phyloP scores from a whole-genome alignment of 129 eudicot genomes.

The Helichrysum umbraculigerum region DNA sequence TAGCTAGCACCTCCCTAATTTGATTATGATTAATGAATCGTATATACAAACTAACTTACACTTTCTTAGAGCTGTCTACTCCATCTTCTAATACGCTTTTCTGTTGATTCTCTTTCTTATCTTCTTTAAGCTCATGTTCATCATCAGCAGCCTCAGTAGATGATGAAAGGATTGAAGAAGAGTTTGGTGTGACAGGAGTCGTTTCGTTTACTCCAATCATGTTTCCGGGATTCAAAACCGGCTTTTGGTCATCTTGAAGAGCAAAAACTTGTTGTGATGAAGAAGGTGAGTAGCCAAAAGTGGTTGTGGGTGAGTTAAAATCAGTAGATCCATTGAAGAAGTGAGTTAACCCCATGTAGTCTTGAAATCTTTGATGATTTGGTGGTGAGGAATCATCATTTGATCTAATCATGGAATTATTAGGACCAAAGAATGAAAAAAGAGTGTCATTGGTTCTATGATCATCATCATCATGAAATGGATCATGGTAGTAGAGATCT shows the following conservation, averaged over 20 bases:
- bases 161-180: slow-evolving; percentile 69
- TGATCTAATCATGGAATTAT: slow-evolving; percentile 7
- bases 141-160: slow-evolving; percentile 74
- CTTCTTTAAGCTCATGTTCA: slow-evolving; percentile 39
- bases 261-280: slow-evolving; percentile 35
- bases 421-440: slow-evolving; percentile 37
- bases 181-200: slow-evolving; percentile 69
- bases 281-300: slow-evolving; percentile 53
- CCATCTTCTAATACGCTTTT: slow-evolving; percentile 47
- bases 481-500: slow-evolving; percentile 63
- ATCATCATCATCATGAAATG: slow-evolving; percentile 50
- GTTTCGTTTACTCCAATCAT: slow-evolving; percentile 36
- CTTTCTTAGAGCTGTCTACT: slow-evolving; percentile 68
- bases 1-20: slow-evolving; percentile 10
- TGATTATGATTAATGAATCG: neutral
- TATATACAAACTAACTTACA: slow-evolving; percentile 51
- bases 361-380: slow-evolving; percentile 46
- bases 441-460: slow-evolving; percentile 30
- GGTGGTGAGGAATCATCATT: slow-evolving; percentile 29
- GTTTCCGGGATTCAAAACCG: slow-evolving; percentile 17
- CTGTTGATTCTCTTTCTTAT: slow-evolving; percentile 39
- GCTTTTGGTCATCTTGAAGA: slow-evolving; percentile 40
- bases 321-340: slow-evolving; percentile 50
- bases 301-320: slow-evolving; percentile 37
- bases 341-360: slow-evolving; percentile 53